A percentile compares a stretch with the other conserved stretches of the same genome.
Conservation (phyloP, 2,329 filamentous ascomycete genomes). For the Biscogniauxia marginata region DNA sequence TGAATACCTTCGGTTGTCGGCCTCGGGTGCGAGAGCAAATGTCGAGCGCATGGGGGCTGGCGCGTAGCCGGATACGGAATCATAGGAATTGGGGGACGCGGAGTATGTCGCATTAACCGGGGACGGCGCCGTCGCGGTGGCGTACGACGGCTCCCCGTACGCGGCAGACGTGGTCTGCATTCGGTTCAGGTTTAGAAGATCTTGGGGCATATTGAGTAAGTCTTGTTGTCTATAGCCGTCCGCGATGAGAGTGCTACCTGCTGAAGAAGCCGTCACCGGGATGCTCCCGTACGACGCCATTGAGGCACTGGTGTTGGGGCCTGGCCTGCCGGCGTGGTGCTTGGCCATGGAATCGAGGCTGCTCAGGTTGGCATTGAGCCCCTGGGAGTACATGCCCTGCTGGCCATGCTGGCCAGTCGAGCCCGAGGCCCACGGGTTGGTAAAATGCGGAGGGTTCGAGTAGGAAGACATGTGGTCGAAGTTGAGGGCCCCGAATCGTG, state of each 20-base stretch:
- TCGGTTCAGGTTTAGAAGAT: slow-evolving; percentile 69
- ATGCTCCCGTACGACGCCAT: slow-evolving; percentile 73
- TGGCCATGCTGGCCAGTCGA: slow-evolving; percentile 52
- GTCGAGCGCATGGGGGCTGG: slow-evolving; percentile 61
- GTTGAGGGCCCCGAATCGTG: slow-evolving; percentile 72
- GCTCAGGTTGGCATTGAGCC: slow-evolving; percentile 57
- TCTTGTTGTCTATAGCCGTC: slow-evolving; percentile 60
- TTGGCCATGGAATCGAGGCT: slow-evolving; percentile 56
- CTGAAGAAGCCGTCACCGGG: slow-evolving; percentile 69
- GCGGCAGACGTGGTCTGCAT: slow-evolving; percentile 60
- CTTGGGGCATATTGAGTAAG: slow-evolving; percentile 72
- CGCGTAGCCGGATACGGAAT: slow-evolving; percentile 69
- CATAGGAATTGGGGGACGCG: slow-evolving; percentile 69
- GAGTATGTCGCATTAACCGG: slow-evolving; percentile 65
- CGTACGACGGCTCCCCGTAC: slow-evolving; percentile 69
- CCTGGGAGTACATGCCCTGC: slow-evolving; percentile 64
- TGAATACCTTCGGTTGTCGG: slow-evolving; percentile 68
- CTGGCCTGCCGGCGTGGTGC: slow-evolving; percentile 56
- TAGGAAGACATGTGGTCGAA: slow-evolving; percentile 78
- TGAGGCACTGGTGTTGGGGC: slow-evolving; percentile 56
- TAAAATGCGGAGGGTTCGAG: slow-evolving; percentile 72
- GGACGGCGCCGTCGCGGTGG: slow-evolving; percentile 63
- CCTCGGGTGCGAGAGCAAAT: slow-evolving; percentile 56
- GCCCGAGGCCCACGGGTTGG: slow-evolving; percentile 79
- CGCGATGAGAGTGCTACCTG: slow-evolving; percentile 66